A percentile compares a stretch with the other conserved stretches of the same genome.
phyloP scores from a whole-genome alignment of 257 asterid species.

The Petrea volubilis region DNA sequence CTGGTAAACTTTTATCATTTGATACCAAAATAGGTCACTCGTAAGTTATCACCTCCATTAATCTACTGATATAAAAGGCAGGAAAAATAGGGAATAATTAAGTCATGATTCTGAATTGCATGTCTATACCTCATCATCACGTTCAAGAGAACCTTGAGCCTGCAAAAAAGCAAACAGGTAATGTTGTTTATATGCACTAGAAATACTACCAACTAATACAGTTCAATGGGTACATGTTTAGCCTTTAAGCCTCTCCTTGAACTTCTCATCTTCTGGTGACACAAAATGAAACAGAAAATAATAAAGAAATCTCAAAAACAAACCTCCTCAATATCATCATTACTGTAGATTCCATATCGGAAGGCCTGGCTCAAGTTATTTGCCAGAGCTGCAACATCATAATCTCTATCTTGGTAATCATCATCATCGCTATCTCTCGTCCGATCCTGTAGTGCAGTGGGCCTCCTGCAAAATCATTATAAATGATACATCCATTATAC shows the following conservation, averaged over 20 bases:
- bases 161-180: slow-evolving; percentile 40
- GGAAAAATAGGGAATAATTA: background rate
- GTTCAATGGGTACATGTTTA: slow-evolving; percentile 8
- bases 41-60: slow-evolving; percentile 3
- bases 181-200: slow-evolving; percentile 11
- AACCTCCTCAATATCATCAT: slow-evolving; percentile 79
- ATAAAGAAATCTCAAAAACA: slow-evolving; percentile 17
- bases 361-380: slow-evolving; percentile 91
- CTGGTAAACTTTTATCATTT: background rate
- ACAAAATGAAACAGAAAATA: slow-evolving; percentile 9
- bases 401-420: slow-evolving; percentile 93
- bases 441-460: slow-evolving; percentile 80
- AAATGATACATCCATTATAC: slow-evolving; percentile 5
- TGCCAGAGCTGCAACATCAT: slow-evolving; percentile 95
- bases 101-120: slow-evolving; percentile 13
- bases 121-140: slow-evolving; percentile 71
- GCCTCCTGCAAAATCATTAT: slow-evolving; percentile 67
- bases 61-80: slow-evolving; percentile 10
- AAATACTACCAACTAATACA: slow-evolving; percentile 3
- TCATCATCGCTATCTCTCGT: slow-evolving; percentile 92
- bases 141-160: slow-evolving; percentile 73
- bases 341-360: slow-evolving; percentile 81
- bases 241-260: background rate
- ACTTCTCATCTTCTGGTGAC: background rate
- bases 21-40: background rate